Evolutionary conservation across 1,284 basidiomycete genomes (phyloP), one percentile per base, ranked within the genome.

Genomic region (Vanrija pseudolonga): DNA sequence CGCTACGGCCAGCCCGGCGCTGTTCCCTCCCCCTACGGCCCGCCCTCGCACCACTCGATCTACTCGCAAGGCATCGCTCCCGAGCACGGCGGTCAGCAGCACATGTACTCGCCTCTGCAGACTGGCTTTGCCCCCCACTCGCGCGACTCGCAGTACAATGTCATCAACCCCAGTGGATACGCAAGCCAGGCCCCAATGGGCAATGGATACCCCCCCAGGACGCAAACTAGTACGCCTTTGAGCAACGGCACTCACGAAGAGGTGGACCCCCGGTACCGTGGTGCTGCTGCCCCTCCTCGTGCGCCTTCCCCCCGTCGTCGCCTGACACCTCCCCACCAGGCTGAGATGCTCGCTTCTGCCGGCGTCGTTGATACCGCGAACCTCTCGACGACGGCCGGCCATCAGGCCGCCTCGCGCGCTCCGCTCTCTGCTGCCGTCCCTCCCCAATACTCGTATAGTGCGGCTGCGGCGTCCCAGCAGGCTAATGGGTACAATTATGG

Each of bases 211-310:
- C 71, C 71, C 6, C 65, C 67, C 20, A 59, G 71, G 26, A 66
- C 68, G n/a, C 67, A 71, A 48, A 67, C 63, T n/a, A 67, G 66
- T 20, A 70, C 71, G 5, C 71, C 69, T 11, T 63, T 70, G 20
- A 53, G 54, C 18, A 61, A 66, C 24, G 55, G 44, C n/a, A 47
- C 46, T 46, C 63, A 68, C 41, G 64, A 63, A 24, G 56, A 57
- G 40, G 44, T 57, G 19, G 55, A 56, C 43, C 54, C 56, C 44
- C 62, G 64, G 52, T 61, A 56, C 55, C 60, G 60, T 42, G 51
- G 56, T 50, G 46, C 49, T 50, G 59, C 55, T 40, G 57, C 37
- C 12, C 50, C 55, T 46, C 51, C 51, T 46, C 51, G 48, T 57
- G 47, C 51, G 51, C 48, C 42, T 41, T 51, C 55, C 18, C 56